Percentiles rank a stretch among this genome's conserved stretches.
Evolutionary conservation across 495 filamentous ascomycete species (phyloP).

Genomic region (Neurospora terricola): DNA sequence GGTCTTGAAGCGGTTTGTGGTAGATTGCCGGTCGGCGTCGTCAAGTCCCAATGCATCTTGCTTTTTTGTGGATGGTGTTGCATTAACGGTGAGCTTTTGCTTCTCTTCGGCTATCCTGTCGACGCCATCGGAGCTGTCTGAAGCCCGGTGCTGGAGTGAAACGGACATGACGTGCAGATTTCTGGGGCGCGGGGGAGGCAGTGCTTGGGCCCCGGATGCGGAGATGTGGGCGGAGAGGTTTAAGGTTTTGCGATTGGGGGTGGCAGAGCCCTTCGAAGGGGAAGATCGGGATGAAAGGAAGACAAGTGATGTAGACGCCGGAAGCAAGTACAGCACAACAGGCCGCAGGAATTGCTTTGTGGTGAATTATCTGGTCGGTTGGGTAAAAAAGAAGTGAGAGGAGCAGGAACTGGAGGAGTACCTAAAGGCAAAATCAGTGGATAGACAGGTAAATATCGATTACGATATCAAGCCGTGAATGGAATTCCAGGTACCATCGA

Average conservation of each 20-base stretch:
- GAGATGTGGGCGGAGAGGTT: neutral
- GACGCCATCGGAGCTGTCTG: slow-evolving; percentile 9
- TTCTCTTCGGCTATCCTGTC: slow-evolving; percentile 15
- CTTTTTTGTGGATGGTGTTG: neutral
- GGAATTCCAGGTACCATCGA: neutral
- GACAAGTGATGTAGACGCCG: neutral
- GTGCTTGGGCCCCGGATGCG: neutral
- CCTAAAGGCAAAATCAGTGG: neutral
- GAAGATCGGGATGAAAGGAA: neutral
- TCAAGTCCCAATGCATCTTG: slow-evolving; percentile 2
- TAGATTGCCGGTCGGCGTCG: slow-evolving; percentile 35
- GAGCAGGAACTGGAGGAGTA: neutral
- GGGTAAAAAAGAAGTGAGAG: neutral
- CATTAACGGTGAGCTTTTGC: neutral
- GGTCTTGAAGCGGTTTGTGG: slow-evolving; percentile 44
- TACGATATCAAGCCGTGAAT: neutral
- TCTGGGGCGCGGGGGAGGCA: neutral
- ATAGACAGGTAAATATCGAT: neutral
- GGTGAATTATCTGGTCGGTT: neutral
- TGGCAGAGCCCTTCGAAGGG: neutral
- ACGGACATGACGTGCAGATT: neutral
- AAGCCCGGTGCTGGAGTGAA: slow-evolving; percentile 3
- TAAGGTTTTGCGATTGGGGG: neutral
- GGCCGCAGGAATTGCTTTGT: neutral
- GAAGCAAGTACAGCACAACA: neutral